Percentiles rank a stretch among this genome's conserved stretches.
These are phyloP conservation scores for Pseudozyma flocculosa DNA, from an alignment of 1,284 basidiomycete species.

Conservation along the genomic window DNA sequence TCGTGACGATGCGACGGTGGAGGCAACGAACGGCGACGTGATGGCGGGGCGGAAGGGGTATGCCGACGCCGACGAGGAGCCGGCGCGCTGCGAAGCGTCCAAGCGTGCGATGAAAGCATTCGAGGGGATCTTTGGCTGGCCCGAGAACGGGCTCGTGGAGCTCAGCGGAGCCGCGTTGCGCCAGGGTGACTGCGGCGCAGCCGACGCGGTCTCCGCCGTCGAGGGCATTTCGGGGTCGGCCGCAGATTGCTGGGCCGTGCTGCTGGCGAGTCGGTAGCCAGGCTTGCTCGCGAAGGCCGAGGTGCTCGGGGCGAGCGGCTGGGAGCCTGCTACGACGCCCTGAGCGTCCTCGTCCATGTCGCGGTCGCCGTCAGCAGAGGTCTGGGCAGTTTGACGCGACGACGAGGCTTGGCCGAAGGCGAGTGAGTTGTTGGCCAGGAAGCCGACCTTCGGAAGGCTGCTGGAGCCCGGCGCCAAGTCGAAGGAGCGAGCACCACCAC, in stretches of 20 bases:
- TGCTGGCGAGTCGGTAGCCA: not conserved
- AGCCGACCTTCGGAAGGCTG: constrained; percentile 18
- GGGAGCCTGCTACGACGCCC: not conserved
- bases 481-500: too few species aligned
- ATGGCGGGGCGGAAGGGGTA: constrained; percentile 24
- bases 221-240: too few species aligned
- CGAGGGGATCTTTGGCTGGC: constrained; percentile 26
- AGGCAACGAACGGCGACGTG: constrained; percentile 20
- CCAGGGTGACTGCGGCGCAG: constrained; percentile 15
- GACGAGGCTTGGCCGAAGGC: constrained; percentile 1
- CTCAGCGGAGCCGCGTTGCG: constrained; percentile 28
- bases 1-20: constrained; percentile 4
- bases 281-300: not conserved
- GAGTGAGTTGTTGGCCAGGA: constrained; percentile 27
- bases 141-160: constrained; percentile 36
- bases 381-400: not conserved
- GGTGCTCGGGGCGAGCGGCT: constrained; percentile 5
- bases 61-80: constrained; percentile 8
- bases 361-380: constrained; percentile 4
- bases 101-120: not conserved
- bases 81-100: constrained; percentile 1
- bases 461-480: too few species aligned
- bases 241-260: too few species aligned
- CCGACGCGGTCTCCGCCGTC: not conserved
- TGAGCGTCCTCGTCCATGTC: constrained; percentile 15